phyloP scores from a whole-genome alignment of 2,329 filamentous ascomycete species.

The Penicillium hesseltinei region DNA sequence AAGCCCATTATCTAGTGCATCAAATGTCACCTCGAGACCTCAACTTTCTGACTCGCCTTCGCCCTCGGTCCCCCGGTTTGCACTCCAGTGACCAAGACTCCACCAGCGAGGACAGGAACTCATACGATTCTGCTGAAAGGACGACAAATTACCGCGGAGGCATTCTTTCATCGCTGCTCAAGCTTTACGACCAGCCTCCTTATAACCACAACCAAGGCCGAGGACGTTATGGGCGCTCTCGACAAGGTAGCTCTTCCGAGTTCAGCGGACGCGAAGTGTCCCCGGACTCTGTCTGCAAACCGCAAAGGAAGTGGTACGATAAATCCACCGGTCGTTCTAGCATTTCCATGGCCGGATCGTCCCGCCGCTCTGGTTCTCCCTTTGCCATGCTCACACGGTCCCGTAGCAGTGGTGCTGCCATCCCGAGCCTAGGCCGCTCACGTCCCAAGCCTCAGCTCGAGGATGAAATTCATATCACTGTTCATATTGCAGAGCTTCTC shows the following conservation, averaged over 20 bases:
- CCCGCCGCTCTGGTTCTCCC: constrained; percentile 30
- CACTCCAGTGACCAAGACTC: constrained; percentile 35
- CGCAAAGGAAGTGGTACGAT: constrained; percentile 42
- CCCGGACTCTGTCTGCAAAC: constrained; percentile 32
- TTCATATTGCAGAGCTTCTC: constrained; percentile 67
- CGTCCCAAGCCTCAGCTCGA: constrained; percentile 24
- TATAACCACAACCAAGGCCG: constrained; percentile 22
- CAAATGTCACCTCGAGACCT: constrained; percentile 40
- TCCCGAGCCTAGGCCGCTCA: constrained; percentile 21
- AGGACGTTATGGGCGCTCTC: constrained; percentile 30
- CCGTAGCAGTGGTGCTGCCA: constrained; percentile 35
- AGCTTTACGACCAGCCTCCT: constrained; percentile 60
- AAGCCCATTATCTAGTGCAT: constrained; percentile 35
- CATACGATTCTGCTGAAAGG: constrained; percentile 59
- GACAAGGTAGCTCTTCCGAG: constrained; percentile 34
- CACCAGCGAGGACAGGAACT: constrained; percentile 43
- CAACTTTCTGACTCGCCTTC: constrained; percentile 33
- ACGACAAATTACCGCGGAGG: constrained; percentile 70
- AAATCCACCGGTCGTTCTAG: constrained; percentile 39
- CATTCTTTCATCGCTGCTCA: constrained; percentile 69
- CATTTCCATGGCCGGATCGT: constrained; percentile 34
- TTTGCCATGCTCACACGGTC: constrained; percentile 37
- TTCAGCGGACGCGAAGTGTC: constrained; percentile 32
- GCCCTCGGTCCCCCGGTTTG: constrained; percentile 31
- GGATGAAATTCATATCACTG: constrained; percentile 58